Evolutionary conservation across 1,139 yeast genomes (phyloP).

Genomic region (Hansenula anomala): DNA sequence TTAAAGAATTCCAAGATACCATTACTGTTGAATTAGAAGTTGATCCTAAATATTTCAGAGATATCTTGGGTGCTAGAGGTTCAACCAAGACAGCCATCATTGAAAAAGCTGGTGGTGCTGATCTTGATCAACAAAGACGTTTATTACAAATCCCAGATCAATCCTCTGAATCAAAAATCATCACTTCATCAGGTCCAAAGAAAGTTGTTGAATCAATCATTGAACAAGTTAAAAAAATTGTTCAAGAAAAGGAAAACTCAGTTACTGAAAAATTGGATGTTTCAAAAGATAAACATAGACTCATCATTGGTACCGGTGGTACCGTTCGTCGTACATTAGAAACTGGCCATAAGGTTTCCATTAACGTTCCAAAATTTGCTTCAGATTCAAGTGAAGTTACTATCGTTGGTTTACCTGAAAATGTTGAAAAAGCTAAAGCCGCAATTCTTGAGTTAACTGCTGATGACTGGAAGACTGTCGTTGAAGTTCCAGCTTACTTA

Average conservation of each 20-base stretch:
- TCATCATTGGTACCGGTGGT: slow-evolving; percentile 82
- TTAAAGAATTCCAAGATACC: slow-evolving; percentile 63
- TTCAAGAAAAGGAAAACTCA: slow-evolving; percentile 61
- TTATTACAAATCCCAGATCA: slow-evolving; percentile 74
- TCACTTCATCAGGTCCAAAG: slow-evolving; percentile 74
- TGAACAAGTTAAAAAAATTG: slow-evolving; percentile 57
- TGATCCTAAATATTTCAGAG: slow-evolving; percentile 74
- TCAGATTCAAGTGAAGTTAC: slow-evolving; percentile 37
- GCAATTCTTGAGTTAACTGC: slow-evolving; percentile 48
- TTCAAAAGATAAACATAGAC: slow-evolving; percentile 71
- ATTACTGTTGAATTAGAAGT: slow-evolving; percentile 61
- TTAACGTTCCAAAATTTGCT: slow-evolving; percentile 66
- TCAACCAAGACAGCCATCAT: slow-evolving; percentile 71
- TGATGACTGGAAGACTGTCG: slow-evolving; percentile 34
- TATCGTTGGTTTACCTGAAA: slow-evolving; percentile 58
- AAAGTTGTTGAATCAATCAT: slow-evolving; percentile 67
- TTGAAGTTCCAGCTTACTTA: slow-evolving; percentile 53
- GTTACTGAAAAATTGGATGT: slow-evolving; percentile 54
- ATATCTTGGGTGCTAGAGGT: slow-evolving; percentile 80
- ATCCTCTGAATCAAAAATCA: slow-evolving; percentile 54
- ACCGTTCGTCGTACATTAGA: slow-evolving; percentile 69
- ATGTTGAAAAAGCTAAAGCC: slow-evolving; percentile 50
- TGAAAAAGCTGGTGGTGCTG: slow-evolving; percentile 69
- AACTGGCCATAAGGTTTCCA: slow-evolving; percentile 56
- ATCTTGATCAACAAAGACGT: slow-evolving; percentile 37